Percentiles rank a stretch among this genome's conserved stretches.
Evolutionary conservation across 1,284 basidiomycete species (phyloP).

Genomic region (Rhodotorula sp.): DNA sequence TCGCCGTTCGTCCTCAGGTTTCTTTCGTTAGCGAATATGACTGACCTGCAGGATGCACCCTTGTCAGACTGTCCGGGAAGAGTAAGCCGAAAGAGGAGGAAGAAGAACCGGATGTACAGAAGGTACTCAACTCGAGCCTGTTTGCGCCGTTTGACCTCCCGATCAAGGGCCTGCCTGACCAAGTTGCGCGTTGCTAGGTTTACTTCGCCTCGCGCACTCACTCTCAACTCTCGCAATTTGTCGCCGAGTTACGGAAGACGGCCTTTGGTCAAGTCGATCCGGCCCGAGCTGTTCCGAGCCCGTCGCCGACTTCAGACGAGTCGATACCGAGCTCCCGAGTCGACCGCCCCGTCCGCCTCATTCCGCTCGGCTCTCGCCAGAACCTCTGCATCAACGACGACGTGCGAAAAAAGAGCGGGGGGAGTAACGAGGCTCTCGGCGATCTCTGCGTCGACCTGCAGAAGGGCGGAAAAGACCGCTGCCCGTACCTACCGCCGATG

Average conservation of each 20-base stretch:
- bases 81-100: constrained; percentile 29
- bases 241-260: constrained; percentile 79
- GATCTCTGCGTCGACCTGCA: constrained; percentile 87
- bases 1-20: constrained; percentile 6
- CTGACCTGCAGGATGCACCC: no score
- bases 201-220: constrained; percentile 95
- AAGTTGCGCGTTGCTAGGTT: constrained; percentile 54
- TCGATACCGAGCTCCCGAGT: not conserved
- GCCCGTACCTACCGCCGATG: constrained; percentile 72
- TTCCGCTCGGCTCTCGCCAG: constrained; percentile 84
- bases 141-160: constrained; percentile 44
- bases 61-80: constrained; percentile 4
- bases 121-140: constrained; percentile 42
- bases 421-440: constrained; percentile 66
- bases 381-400: constrained; percentile 91
- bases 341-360: constrained; percentile 55
- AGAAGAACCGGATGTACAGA: constrained; percentile 49
- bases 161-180: not conserved
- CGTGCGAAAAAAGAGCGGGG: constrained; percentile 61
- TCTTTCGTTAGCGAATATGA: no score
- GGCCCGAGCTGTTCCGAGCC: no score
- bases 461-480: constrained; percentile 69
- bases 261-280: constrained; percentile 48
- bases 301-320: not conserved
- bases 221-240: constrained; percentile 87